Base-by-base conservation (phyloP, 352 stramenopile genomes). In the Phytopythium helicoides region DNA sequence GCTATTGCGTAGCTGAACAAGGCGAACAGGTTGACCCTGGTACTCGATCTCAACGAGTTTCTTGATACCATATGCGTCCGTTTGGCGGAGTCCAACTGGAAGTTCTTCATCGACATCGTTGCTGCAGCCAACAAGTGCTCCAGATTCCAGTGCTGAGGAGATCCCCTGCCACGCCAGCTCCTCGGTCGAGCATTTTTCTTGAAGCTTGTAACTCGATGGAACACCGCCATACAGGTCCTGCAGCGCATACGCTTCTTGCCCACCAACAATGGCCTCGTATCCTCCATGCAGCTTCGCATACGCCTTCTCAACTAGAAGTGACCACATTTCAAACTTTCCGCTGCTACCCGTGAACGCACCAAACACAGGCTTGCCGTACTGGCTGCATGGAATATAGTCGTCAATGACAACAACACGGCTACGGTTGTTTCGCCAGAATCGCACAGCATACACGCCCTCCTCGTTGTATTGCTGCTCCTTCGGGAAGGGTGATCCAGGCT, bases 291-390 rank as follows among this genome's bases (percentile, higher is more conserved):
- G 80, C 56, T 98, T 98, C 1, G 94, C 91, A 63, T 97, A 98
- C n/a, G 92, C 92, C 59, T 98, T 98, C 63, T 98, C 94, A 16
- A 98, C 60, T 19, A 98, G 70, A 41, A 97, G 52, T 14, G 90
- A 91, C 94, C 92, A 98, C 42, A 98, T 86, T 65, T 98, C 92
- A 64, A 92, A 92, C 60, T 91, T 91, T 36, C 63, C 76, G 49
- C 84, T 86, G 60, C 61, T 81, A 44, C 83, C 83, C 2, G 83
- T 94, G 56, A 94, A 92, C 23, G 81, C 89, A 6, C 71, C 84
- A 37, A 94, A 94, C 3, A 92, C 81, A 15, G 84, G 84, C 56
- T 92, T 94, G 19, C 81, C 84, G 41, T 86, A 88, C 52, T 88
- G 71, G 19, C 72, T 89, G 52, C 81, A 92, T n/a, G 84, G 84